These are phyloP conservation scores for Lactarius quietus DNA, from an alignment of 768 basidiomycete species.

Conservation along the genomic window DNA sequence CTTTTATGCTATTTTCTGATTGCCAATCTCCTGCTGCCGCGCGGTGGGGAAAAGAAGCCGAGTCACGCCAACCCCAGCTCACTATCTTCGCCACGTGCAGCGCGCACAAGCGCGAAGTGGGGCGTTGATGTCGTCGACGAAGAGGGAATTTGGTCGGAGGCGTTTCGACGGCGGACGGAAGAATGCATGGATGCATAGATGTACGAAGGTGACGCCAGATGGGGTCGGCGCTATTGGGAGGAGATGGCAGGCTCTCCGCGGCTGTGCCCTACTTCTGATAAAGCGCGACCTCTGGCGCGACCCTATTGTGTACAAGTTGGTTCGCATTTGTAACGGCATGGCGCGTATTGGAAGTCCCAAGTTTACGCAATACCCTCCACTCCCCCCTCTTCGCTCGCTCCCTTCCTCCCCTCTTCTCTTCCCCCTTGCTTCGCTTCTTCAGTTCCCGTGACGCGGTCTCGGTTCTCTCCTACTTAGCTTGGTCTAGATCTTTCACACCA, in stretches of 20 bases:
- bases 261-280: background rate
- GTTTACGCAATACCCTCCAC: background rate
- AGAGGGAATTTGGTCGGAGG: background rate
- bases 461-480: conserved; percentile 1
- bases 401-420: background rate
- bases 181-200: background rate
- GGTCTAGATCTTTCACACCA: conserved; percentile 10
- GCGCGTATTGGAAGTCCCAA: conserved; percentile 1
- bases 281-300: background rate
- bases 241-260: background rate
- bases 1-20: background rate
- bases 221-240: background rate
- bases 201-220: background rate
- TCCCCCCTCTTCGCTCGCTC: background rate
- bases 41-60: background rate
- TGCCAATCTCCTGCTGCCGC: background rate
- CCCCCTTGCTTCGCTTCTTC: background rate
- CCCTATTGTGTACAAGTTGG: background rate
- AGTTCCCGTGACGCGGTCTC: background rate
- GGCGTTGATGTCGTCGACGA: background rate
- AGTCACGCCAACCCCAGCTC: background rate
- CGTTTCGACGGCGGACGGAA: background rate
- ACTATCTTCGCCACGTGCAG: background rate
- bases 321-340: conserved; percentile 7
- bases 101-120: background rate